Conservation (phyloP, 2,329 filamentous ascomycete species). For the Aspergillus hortae region DNA sequence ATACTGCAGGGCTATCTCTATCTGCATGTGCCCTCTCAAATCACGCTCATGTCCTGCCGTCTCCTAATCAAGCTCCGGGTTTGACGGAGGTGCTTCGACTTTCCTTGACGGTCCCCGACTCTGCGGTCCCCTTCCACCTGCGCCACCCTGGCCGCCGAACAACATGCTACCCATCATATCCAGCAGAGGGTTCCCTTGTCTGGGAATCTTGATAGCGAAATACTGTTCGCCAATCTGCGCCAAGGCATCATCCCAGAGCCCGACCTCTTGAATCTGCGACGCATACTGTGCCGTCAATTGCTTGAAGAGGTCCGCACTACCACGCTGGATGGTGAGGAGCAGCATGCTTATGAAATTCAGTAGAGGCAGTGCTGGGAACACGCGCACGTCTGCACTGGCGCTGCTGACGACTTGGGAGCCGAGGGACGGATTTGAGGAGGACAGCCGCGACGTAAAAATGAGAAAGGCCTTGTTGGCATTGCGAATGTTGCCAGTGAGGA, state of each 20-base stretch:
- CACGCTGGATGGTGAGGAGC: conserved; percentile 77
- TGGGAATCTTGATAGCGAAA: conserved; percentile 84
- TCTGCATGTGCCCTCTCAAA: neutral
- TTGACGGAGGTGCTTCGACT: conserved; percentile 44
- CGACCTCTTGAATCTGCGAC: conserved; percentile 70
- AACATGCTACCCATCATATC: conserved; percentile 99
- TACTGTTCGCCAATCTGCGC: conserved; percentile 94
- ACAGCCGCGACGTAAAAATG: conserved; percentile 67
- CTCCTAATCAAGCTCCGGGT: conserved; percentile 43
- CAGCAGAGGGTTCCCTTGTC: conserved; percentile 86
- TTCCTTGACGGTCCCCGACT: conserved; percentile 39
- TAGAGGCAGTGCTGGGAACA: conserved; percentile 89
- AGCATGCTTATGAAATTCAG: conserved; percentile 90
- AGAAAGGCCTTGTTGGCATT: conserved; percentile 80
- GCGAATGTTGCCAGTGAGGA: conserved; percentile 84
- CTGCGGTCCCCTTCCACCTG: conserved; percentile 35
- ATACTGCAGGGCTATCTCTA: neutral
- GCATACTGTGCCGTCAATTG: conserved; percentile 81
- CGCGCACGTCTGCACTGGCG: conserved; percentile 66
- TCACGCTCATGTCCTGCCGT: neutral
- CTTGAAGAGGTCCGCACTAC: conserved; percentile 71
- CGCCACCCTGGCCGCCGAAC: conserved; percentile 60
- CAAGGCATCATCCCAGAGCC: conserved; percentile 75
- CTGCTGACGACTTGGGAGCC: conserved; percentile 77
- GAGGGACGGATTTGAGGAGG: conserved; percentile 56